Percentiles rank a stretch among this genome's conserved stretches.
Conservation (phyloP, 2,329 filamentous ascomycete species). For the Sphaerulina populicola region DNA sequence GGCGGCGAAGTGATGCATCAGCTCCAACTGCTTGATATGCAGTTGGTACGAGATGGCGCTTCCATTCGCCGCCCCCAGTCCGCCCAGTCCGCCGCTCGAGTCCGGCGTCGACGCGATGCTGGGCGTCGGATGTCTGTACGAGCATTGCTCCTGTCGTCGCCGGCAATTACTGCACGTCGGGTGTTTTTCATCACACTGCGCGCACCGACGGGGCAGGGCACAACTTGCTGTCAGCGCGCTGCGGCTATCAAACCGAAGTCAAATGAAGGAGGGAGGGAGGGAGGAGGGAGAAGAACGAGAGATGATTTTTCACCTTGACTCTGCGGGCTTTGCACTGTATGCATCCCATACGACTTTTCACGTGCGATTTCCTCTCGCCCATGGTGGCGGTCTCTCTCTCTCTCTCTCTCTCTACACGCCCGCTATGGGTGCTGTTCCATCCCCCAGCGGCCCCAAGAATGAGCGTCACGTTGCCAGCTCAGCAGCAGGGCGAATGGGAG, state of each 20-base stretch:
- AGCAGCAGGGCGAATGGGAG: no score
- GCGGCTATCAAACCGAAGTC: no score
- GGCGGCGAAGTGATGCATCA: slow-evolving; percentile 22
- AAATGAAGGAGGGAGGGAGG: no score
- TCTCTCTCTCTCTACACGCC: no score
- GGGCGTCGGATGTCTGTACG: slow-evolving; percentile 16
- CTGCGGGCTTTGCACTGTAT: slow-evolving; percentile 25
- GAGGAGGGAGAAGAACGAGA: no score
- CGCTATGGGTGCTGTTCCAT: no score
- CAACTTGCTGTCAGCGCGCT: not conserved
- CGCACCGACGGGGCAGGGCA: no score
- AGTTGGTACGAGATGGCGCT: not conserved
- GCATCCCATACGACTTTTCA: slow-evolving; percentile 24
- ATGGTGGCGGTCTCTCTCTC: not conserved
- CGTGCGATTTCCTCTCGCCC: slow-evolving; percentile 20
- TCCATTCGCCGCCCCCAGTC: slow-evolving; percentile 7
- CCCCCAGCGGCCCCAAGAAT: no score
- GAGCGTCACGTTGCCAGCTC: no score
- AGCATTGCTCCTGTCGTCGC: slow-evolving; percentile 20
- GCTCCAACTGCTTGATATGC: slow-evolving; percentile 20
- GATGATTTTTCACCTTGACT: slow-evolving; percentile 22
- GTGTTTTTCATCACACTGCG: slow-evolving; percentile 18
- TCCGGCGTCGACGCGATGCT: slow-evolving; percentile 12
- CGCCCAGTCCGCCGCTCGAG: not conserved
- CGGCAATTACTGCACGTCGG: slow-evolving; percentile 19